Conservation (phyloP, 2,329 filamentous ascomycete genomes). For the Paraconiothyrium sp. region DNA sequence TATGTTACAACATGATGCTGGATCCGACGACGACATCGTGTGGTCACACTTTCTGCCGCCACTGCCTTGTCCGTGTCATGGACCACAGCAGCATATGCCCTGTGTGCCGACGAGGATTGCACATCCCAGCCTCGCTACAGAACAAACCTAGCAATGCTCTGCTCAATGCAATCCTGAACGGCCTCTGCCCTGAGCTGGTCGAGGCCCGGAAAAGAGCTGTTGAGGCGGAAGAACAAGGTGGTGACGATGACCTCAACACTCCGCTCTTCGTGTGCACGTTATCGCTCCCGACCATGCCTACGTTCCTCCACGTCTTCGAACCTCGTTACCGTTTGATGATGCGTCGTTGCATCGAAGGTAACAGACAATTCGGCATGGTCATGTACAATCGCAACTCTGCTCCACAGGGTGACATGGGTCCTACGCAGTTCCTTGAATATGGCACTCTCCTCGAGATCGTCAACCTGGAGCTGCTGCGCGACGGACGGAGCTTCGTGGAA, state of each 20-base stretch:
- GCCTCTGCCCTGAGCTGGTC: slow-evolving; percentile 74
- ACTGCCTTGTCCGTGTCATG: slow-evolving; percentile 78
- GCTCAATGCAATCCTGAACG: slow-evolving; percentile 69
- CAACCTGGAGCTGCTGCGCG: slow-evolving; percentile 75
- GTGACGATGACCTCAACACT: slow-evolving; percentile 66
- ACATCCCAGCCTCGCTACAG: slow-evolving; percentile 60
- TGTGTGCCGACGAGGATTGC: slow-evolving; percentile 75
- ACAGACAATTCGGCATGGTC: slow-evolving; percentile 86
- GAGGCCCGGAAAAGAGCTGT: slow-evolving; percentile 65
- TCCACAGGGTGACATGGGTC: slow-evolving; percentile 63
- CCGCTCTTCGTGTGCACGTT: slow-evolving; percentile 82
- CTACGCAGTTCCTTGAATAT: slow-evolving; percentile 72
- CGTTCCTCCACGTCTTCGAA: slow-evolving; percentile 91
- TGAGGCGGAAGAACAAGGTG: slow-evolving; percentile 66
- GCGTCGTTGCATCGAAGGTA: slow-evolving; percentile 75
- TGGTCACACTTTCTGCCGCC: slow-evolving; percentile 88
- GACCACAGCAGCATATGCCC: slow-evolving; percentile 83
- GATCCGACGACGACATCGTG: slow-evolving; percentile 86
- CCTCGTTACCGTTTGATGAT: slow-evolving; percentile 94
- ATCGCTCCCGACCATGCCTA: slow-evolving; percentile 81
- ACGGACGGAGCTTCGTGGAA: slow-evolving; percentile 84
- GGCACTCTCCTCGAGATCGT: slow-evolving; percentile 82
- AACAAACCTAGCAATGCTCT: slow-evolving; percentile 68
- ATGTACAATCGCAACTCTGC: slow-evolving; percentile 68
- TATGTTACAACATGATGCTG: slow-evolving; percentile 83